Conservation (phyloP, 139 green algal species). For the Chlamydomonas applanata region DNA sequence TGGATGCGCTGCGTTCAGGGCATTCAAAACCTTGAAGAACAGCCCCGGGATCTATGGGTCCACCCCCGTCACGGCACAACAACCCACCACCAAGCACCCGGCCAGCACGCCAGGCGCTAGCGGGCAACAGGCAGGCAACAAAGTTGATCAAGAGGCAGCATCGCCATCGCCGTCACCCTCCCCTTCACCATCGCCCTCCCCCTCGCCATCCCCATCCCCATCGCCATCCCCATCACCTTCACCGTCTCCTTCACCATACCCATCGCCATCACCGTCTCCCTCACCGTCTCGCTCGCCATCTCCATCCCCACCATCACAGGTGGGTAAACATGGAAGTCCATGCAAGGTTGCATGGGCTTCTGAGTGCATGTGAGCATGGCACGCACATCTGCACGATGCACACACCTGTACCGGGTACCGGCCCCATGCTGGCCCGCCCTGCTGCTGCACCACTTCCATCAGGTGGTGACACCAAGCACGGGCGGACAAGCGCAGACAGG, state of each 20-base stretch:
- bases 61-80: not conserved
- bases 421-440: not conserved
- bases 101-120: not conserved
- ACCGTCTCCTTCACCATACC: not conserved
- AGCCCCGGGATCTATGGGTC: not conserved
- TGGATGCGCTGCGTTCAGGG: not conserved
- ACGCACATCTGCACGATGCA: not conserved
- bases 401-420: not conserved
- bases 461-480: not conserved
- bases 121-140: not conserved
- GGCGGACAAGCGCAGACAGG: not conserved
- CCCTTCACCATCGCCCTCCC: not conserved
- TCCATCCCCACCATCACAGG: not conserved
- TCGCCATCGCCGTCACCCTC: not conserved
- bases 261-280: not conserved
- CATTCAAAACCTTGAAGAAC: not conserved
- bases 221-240: not conserved
- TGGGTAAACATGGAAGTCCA: not conserved
- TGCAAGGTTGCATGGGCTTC: no score
- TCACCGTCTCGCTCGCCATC: not conserved
- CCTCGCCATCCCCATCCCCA: not conserved
- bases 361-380: not conserved
- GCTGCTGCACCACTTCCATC: not conserved
- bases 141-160: no score
- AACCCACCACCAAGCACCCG: slow-evolving; percentile 11